Evolutionary conservation across 208 protist genomes (phyloP), one percentile per base, ranked within the genome.

Genomic region (Leishmania turanica): DNA sequence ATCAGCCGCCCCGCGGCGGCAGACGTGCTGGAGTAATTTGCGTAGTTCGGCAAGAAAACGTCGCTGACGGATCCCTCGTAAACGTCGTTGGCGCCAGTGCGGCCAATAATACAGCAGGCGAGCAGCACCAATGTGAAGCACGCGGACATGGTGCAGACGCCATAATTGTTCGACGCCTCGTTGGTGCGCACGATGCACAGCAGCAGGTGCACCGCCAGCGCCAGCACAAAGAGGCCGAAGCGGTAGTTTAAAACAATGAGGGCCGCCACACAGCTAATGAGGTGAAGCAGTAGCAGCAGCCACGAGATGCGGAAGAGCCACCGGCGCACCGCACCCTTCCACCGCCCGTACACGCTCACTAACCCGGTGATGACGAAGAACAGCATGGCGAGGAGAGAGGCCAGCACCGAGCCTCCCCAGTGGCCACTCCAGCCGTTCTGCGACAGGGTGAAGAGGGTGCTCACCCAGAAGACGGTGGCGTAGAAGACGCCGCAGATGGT

Each of bases 161-260:
- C 93, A 71, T 89, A 87, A 34, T 64, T 84, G 74, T 89, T 95
- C 13, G 83, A 85, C 15, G 85, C 73, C 45, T 90, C 87, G 73
- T 84, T 91, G 21, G 85, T 85, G 74, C 82, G 89, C n/a, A 93
- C 75, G 24, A 84, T 75, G 34, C 84, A 84, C 27, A 96, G 73
- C 37, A 88, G 58, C 37, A 87, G 87, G 75, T 96, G 93, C 42
- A 93, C 40, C 31, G 86, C 73, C 15, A 96, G 69, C 11, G 83
- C 88, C 21, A 92, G 54, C 40, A 87, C 86, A 82, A 96, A 93
- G 7, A 96, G 64, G 1, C 91, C 93, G 37, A 88, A 86, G 66
- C 82, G 82, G 78, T 89, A 94, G 77, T 92, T 85, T 53, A 82
- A 74, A 34, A 90, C 82, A 6, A 93, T 81, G 21, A 87, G 80